Conservation (phyloP, 192 early-diverging fungal genomes). For the Entomortierella chlamydospora region DNA sequence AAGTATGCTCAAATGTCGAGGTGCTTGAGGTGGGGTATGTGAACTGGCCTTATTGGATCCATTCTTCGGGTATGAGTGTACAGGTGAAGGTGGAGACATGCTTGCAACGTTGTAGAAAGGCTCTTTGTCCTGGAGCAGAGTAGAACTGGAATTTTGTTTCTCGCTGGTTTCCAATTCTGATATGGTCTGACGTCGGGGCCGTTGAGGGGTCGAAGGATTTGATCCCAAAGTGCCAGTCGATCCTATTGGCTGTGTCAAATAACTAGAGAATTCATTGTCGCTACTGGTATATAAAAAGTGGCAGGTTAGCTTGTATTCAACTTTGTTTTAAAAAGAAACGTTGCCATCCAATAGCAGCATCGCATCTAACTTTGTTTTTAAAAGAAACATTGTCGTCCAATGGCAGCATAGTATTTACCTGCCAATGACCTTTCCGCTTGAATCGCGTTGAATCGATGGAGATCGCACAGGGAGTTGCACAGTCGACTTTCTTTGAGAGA, state of each 20-base stretch:
- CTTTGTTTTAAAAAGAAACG: too few relatives aligned
- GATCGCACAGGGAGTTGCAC: not conserved
- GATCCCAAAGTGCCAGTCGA: too few relatives aligned
- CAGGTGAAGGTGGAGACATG: not conserved
- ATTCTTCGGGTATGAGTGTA: not conserved
- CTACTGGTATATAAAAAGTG: too few relatives aligned
- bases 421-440: not conserved
- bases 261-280: not conserved
- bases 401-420: not conserved
- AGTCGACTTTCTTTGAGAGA: not conserved
- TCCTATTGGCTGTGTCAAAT: too few relatives aligned
- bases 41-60: not conserved
- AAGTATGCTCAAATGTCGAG: conserved; percentile 4
- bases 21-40: conserved; percentile 10
- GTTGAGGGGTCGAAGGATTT: too few relatives aligned
- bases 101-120: not conserved
- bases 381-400: too few relatives aligned
- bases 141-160: not conserved
- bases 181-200: too few relatives aligned
- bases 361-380: too few relatives aligned
- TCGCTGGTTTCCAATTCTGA: not conserved
- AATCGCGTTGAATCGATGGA: not conserved
- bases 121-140: not conserved
- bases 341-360: too few relatives aligned
- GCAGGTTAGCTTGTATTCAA: too few relatives aligned